Conservation (phyloP, 768 basidiomycete genomes). For the Jaapia argillacea region DNA sequence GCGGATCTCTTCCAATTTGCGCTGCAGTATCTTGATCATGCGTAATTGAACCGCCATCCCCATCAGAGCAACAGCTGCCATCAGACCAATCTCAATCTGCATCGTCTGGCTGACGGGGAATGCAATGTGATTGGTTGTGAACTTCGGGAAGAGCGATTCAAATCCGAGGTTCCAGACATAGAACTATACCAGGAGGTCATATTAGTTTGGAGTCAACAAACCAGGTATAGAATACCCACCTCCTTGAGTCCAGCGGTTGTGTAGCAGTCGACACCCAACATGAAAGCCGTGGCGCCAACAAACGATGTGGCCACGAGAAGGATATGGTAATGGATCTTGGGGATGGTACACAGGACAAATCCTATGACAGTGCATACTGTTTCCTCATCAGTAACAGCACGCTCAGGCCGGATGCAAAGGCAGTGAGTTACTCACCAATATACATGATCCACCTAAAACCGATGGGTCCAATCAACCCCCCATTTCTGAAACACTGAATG, state of each 20-base stretch:
- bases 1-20: slow-evolving; percentile 70
- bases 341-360: slow-evolving; percentile 78
- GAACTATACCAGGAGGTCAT: slow-evolving; percentile 42
- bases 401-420: too few species aligned
- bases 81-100: slow-evolving; percentile 88
- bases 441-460: slow-evolving; percentile 86
- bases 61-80: slow-evolving; percentile 76
- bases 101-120: slow-evolving; percentile 86
- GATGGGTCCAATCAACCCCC: slow-evolving; percentile 69
- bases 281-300: slow-evolving; percentile 85
- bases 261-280: slow-evolving; percentile 90
- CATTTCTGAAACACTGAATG: slow-evolving; percentile 77
- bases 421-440: slow-evolving; percentile 44
- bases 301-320: slow-evolving; percentile 80
- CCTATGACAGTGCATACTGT: slow-evolving; percentile 64
- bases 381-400: too few species aligned
- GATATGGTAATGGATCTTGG: slow-evolving; percentile 81
- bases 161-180: slow-evolving; percentile 96
- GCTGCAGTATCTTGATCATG: slow-evolving; percentile 70
- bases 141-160: slow-evolving; percentile 68
- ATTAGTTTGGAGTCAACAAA: not conserved
- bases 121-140: slow-evolving; percentile 48
- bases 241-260: slow-evolving; percentile 90
- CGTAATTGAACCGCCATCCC: slow-evolving; percentile 87
- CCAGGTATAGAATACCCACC: slow-evolving; percentile 31